These are phyloP conservation scores for Zangia roseola DNA, from an alignment of 768 basidiomycete genomes.

Conservation along the genomic window DNA sequence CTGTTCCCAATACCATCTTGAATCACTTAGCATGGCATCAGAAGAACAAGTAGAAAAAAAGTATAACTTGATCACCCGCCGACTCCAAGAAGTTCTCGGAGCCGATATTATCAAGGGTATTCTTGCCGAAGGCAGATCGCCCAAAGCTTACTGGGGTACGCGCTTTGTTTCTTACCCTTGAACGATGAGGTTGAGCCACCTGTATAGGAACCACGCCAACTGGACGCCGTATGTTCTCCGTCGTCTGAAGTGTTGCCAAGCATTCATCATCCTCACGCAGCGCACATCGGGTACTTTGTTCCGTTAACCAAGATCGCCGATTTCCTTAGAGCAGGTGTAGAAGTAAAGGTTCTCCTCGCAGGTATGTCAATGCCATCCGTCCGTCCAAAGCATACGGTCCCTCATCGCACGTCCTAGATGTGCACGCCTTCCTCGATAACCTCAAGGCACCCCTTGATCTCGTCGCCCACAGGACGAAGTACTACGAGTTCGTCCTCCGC, in stretches of 20 bases:
- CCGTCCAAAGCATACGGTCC: background rate
- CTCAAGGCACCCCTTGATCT: conserved; percentile 94
- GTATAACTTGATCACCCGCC: conserved; percentile 81
- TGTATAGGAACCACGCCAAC: conserved; percentile 85
- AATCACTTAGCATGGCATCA: conserved; percentile 30
- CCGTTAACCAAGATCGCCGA: conserved; percentile 94
- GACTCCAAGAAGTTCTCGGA: conserved; percentile 85
- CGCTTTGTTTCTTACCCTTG: conserved; percentile 15
- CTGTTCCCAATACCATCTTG: background rate
- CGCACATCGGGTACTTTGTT: conserved; percentile 97
- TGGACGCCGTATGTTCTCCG: conserved; percentile 75
- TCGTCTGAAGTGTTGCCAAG: background rate
- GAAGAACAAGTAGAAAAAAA: conserved; percentile 41
- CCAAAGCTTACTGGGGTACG: conserved; percentile 90
- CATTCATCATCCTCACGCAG: conserved; percentile 39
- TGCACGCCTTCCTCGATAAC: conserved; percentile 98
- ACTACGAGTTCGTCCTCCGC: conserved; percentile 81
- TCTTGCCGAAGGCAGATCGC: conserved; percentile 69
- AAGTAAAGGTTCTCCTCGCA: conserved; percentile 81
- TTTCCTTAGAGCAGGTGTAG: conserved; percentile 90
- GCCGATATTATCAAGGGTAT: conserved; percentile 81
- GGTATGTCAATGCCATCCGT: conserved; percentile 40
- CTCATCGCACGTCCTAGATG: conserved; percentile 47
- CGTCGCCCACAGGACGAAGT: conserved; percentile 82
- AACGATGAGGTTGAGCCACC: background rate